These are phyloP conservation scores for Pisolithus albus DNA, from an alignment of 768 basidiomycete genomes.

Conservation along the genomic window DNA sequence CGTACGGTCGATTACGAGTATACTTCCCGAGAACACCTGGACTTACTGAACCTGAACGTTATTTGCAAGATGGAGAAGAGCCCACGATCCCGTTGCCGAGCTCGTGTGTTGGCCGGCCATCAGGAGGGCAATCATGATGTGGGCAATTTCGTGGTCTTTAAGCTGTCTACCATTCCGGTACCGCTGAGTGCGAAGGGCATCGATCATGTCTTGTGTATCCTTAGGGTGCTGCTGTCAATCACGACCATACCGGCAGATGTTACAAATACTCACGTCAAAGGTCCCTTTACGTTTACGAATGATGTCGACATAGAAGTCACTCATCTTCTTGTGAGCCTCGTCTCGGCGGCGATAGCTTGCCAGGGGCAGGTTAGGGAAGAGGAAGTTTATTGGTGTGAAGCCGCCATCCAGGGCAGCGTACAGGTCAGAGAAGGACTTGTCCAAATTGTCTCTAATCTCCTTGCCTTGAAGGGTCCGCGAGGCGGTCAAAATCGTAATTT, in stretches of 20 bases:
- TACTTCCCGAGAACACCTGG: background rate
- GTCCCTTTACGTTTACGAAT: slow-evolving; percentile 62
- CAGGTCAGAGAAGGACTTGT: slow-evolving; percentile 77
- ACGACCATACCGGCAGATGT: background rate
- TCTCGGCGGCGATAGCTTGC: slow-evolving; percentile 88
- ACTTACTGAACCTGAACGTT: slow-evolving; percentile 70
- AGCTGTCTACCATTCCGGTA: slow-evolving; percentile 78
- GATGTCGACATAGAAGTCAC: slow-evolving; percentile 86
- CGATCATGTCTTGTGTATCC: slow-evolving; percentile 88
- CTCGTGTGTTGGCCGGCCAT: slow-evolving; percentile 99
- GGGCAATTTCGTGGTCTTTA: slow-evolving; percentile 88
- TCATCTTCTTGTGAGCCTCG: slow-evolving; percentile 86
- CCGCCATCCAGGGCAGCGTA: slow-evolving; percentile 92
- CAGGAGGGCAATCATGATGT: slow-evolving; percentile 96
- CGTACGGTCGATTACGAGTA: background rate
- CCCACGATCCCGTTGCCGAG: slow-evolving; percentile 88
- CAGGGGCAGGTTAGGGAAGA: slow-evolving; percentile 90
- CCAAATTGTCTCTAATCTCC: slow-evolving; percentile 73
- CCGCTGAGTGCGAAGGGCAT: slow-evolving; percentile 72
- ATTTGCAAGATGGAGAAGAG: slow-evolving; percentile 78
- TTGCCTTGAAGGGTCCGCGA: slow-evolving; percentile 88
- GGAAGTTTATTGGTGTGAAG: slow-evolving; percentile 92
- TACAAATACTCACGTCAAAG: slow-evolving; percentile 30
- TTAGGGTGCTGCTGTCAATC: slow-evolving; percentile 24
- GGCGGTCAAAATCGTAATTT: slow-evolving; percentile 94